Evolutionary conservation across 352 stramenopile species (phyloP), one percentile per base, ranked within the genome.

Genomic region (Phytophthora capsici): DNA sequence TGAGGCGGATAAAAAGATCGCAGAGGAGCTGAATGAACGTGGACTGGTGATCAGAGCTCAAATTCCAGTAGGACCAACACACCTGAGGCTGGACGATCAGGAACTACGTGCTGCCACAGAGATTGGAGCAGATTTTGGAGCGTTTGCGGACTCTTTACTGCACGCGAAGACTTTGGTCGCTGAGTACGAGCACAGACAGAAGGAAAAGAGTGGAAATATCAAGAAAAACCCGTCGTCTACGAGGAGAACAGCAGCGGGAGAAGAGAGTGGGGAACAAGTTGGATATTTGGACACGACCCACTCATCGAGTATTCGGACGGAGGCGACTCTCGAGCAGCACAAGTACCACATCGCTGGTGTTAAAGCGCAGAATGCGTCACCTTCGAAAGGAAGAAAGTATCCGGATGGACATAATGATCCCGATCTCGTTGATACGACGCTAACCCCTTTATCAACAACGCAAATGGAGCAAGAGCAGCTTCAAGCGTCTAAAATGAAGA

Each of bases 11-110:
- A 70, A 81, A 16, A 59, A 54, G 22, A 68, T 83, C 14, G 84
- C 75, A 1, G 45, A 74, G 8, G 54, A 84, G n/a, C 52, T 94
- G 19, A 78, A 74, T 28, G 51, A 65, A 0, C 59, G 78, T 19
- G 86, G 86, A 16, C 74, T 94, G n/a, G 78, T 91, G 17, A 50
- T 91, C 20, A 90, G 88, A 40, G 78, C 80, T 10, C 86, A 94
- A 56, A 86, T 93, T 49, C 86, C 86, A 1, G 76, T 94, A 36
- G 86, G 84, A 1, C 80, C 84, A 2, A 88, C 86, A 3, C 77
- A 78, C 38, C 63, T 93, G 32, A 59, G 61, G 9, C 58, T 94
- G 6, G 72, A 87, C 19, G 37, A 70, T 0, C 19, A 69, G 1
- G 82, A 93, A 43, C 43, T 91, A 0, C 46, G 22, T 5, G 16